These are phyloP conservation scores for Rhizophagus clarus DNA, from an alignment of 192 early-diverging fungal genomes.

Conservation along the genomic window DNA sequence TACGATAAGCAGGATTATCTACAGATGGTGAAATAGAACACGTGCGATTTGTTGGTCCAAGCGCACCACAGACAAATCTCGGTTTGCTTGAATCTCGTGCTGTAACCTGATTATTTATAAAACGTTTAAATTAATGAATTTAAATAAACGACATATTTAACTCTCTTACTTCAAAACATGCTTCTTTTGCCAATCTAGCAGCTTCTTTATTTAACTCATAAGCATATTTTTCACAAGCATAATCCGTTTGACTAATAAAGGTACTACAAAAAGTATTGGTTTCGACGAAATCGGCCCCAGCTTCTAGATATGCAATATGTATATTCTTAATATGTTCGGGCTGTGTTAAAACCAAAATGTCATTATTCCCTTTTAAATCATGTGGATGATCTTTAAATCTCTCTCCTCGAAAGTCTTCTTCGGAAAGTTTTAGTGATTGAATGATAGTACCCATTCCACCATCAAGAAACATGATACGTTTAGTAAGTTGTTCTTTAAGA, in stretches of 20 bases:
- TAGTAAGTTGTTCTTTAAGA: conserved; percentile 71
- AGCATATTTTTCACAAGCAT: conserved; percentile 78
- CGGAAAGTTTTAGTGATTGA: conserved; percentile 78
- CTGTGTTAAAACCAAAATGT: conserved; percentile 89
- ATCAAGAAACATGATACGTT: conserved; percentile 95
- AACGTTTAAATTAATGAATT: not conserved
- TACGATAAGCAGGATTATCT: conserved; percentile 93
- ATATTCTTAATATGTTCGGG: conserved; percentile 88
- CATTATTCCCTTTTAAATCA: conserved; percentile 96
- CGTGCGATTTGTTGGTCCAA: conserved; percentile 95
- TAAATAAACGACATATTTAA: not conserved
- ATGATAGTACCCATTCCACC: conserved; percentile 97
- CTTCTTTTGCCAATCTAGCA: conserved; percentile 82
- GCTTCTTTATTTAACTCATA: conserved; percentile 94
- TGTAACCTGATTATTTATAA: conserved; percentile 53
- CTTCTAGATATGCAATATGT: conserved; percentile 87
- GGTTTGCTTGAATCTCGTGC: conserved; percentile 73
- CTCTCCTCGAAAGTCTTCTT: conserved; percentile 85
- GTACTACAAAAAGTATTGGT: conserved; percentile 97
- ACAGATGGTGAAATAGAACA: conserved; percentile 96
- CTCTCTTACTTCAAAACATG: conserved; percentile 69
- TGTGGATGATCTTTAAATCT: conserved; percentile 83
- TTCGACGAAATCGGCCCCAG: conserved; percentile 92
- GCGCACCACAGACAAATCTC: conserved; percentile 88
- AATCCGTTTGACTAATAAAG: conserved; percentile 92